Conservation (phyloP, 495 filamentous ascomycete genomes). For the Amorphotheca resinae region DNA sequence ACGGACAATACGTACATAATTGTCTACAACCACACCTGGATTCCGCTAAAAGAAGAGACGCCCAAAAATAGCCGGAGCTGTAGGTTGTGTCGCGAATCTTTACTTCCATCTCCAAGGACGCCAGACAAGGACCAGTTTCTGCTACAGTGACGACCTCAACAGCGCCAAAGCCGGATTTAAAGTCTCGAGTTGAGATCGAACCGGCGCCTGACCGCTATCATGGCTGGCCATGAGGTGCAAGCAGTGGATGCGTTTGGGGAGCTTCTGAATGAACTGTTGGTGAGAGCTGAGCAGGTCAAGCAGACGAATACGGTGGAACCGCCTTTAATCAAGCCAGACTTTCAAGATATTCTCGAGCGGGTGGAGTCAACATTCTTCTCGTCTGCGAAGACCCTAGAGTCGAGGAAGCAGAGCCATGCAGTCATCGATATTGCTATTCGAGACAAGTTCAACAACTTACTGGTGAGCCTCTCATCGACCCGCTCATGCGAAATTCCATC, state of each 20-base stretch:
- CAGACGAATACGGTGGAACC: constrained; percentile 59
- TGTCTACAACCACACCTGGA: too few relatives aligned
- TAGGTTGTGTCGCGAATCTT: too few relatives aligned
- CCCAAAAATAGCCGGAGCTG: too few relatives aligned
- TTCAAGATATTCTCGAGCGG: constrained; percentile 32
- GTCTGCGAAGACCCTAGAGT: constrained; percentile 10
- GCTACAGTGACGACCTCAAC: not conserved
- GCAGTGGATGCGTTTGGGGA: constrained; percentile 42
- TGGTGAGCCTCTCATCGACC: constrained; percentile 41
- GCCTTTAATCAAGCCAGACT: constrained; percentile 51
- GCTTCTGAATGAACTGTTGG: constrained; percentile 49
- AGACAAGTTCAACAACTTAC: constrained; percentile 59
- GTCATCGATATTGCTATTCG: constrained; percentile 68
- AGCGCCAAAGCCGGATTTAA: not conserved
- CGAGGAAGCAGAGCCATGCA: constrained; percentile 38
- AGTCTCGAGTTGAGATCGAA: not conserved
- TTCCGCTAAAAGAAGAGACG: too few relatives aligned
- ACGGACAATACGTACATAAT: too few relatives aligned
- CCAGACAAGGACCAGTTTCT: too few relatives aligned
- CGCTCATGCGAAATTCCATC: constrained; percentile 12
- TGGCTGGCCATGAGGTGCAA: constrained; percentile 38
- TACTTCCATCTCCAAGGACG: too few relatives aligned
- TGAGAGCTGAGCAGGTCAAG: constrained; percentile 53
- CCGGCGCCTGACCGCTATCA: constrained; percentile 16
- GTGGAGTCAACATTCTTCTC: not conserved